phyloP scores from a whole-genome alignment of 768 basidiomycete species.

The Jaapia argillacea region DNA sequence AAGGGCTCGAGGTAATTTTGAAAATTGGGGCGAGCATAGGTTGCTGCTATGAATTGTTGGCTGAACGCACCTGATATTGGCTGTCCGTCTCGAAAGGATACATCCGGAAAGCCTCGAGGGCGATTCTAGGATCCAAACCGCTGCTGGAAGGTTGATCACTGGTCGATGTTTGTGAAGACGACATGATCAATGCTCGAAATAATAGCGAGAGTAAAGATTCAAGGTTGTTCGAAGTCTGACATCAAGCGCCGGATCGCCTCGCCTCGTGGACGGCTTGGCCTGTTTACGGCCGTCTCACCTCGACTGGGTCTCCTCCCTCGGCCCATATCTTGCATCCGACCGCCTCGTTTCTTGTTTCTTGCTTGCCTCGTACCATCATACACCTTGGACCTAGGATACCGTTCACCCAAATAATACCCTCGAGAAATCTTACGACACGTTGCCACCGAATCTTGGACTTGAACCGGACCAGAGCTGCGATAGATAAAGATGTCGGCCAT shows the following conservation, averaged over 20 bases:
- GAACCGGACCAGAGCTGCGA: no score
- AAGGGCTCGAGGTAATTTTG: no score
- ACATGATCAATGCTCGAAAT: not conserved
- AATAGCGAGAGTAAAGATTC: not conserved
- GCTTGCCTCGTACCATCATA: no score
- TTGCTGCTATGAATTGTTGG: no score
- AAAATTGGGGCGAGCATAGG: no score
- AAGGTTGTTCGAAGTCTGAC: no score
- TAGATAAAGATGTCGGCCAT: constrained; percentile 19
- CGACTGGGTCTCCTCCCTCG: not conserved
- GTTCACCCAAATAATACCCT: no score
- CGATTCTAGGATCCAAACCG: no score
- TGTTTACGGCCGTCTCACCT: not conserved
- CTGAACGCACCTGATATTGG: not conserved
- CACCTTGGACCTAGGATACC: no score
- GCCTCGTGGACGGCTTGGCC: not conserved
- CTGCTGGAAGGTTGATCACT: not conserved
- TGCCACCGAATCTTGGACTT: no score
- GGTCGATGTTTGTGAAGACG: not conserved
- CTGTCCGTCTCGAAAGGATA: not conserved
- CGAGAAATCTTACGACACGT: no score
- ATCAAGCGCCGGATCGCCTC: not conserved
- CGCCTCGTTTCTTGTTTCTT: not conserved
- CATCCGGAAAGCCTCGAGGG: not conserved
- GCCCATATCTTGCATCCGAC: not conserved